These are phyloP conservation scores for Diplotaxis tenuifolia DNA, from an alignment of 345 rosid genomes.

Conservation along the genomic window DNA sequence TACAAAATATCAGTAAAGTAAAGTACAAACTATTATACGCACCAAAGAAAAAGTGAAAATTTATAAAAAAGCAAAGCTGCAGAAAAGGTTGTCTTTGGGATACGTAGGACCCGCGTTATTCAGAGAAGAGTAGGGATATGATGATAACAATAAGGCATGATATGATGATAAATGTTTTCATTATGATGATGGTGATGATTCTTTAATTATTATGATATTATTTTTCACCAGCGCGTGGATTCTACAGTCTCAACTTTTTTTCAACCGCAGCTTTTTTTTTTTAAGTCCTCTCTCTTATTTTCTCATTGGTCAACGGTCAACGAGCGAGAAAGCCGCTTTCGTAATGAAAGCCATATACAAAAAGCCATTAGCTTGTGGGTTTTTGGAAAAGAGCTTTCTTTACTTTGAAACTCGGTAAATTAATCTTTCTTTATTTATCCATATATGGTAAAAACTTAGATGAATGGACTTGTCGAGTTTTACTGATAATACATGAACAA, in stretches of 20 bases:
- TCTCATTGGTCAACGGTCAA: slow-evolving; percentile 37
- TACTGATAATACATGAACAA: neutral
- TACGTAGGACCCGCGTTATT: slow-evolving; percentile 18
- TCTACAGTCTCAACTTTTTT: slow-evolving; percentile 14
- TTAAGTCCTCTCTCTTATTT: neutral
- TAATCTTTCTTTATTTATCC: neutral
- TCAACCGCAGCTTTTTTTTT: slow-evolving; percentile 22
- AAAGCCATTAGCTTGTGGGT: slow-evolving; percentile 27
- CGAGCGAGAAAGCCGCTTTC: slow-evolving; percentile 40
- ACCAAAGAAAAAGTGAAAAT: neutral
- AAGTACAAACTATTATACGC: neutral
- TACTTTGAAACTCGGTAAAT: neutral
- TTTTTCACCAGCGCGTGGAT: slow-evolving; percentile 31
- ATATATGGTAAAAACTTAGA: neutral
- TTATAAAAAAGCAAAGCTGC: slow-evolving; percentile 19
- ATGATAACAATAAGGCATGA: slow-evolving; percentile 37
- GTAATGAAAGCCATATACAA: slow-evolving; percentile 24
- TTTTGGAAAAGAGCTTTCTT: slow-evolving; percentile 27
- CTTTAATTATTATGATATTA: slow-evolving; percentile 19
- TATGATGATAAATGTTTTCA: slow-evolving; percentile 21
- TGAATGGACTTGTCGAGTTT: neutral
- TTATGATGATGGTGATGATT: slow-evolving; percentile 24
- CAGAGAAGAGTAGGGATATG: slow-evolving; percentile 22
- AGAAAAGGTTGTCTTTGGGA: slow-evolving; percentile 14
- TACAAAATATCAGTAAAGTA: neutral